A percentile compares a stretch with the other conserved stretches of the same genome.
These are phyloP conservation scores for Globisporangium viniferum DNA, from an alignment of 352 stramenopile genomes.

Conservation along the genomic window DNA sequence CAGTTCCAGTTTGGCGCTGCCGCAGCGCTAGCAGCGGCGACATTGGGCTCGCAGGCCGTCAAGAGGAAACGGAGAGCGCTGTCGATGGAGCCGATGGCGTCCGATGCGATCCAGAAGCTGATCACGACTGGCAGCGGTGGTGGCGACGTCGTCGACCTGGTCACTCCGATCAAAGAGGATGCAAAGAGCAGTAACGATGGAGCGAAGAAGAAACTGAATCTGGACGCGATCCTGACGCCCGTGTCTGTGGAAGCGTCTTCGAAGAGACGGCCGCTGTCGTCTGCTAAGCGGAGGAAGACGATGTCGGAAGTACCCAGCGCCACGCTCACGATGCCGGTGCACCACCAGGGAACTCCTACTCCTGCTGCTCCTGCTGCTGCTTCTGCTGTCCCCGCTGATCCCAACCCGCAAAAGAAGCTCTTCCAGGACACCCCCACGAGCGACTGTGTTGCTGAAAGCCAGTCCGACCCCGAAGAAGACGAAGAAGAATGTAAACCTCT, in stretches of 20 bases:
- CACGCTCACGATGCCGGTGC: constrained; percentile 9
- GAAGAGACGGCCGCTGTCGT: constrained; percentile 9
- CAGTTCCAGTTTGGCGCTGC: constrained; percentile 22
- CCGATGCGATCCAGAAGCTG: constrained; percentile 57
- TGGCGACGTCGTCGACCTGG: not conserved
- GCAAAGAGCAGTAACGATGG: not conserved
- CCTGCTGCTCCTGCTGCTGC: not conserved
- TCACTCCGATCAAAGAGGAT: constrained; percentile 8
- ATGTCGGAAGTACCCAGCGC: constrained; percentile 17
- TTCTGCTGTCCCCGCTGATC: not conserved
- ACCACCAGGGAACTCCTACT: not conserved
- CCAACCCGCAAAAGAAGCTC: constrained; percentile 17
- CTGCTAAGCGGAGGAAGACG: constrained; percentile 19
- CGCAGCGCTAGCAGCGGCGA: constrained; percentile 17
- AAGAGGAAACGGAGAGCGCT: constrained; percentile 44
- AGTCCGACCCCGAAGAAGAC: constrained; percentile 28
- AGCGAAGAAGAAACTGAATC: constrained; percentile 15
- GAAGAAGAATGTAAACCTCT: constrained; percentile 13
- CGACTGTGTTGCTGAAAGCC: constrained; percentile 34
- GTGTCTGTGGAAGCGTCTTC: constrained; percentile 1
- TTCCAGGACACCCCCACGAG: constrained; percentile 20
- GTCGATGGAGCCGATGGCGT: constrained; percentile 71
- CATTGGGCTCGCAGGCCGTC: constrained; percentile 9
- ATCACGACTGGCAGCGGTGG: constrained; percentile 19
- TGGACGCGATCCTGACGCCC: constrained; percentile 12